Evolutionary conservation across 2,329 filamentous ascomycete species (phyloP), one percentile per base, ranked within the genome.

Genomic region (Cladosporium sp.): DNA sequence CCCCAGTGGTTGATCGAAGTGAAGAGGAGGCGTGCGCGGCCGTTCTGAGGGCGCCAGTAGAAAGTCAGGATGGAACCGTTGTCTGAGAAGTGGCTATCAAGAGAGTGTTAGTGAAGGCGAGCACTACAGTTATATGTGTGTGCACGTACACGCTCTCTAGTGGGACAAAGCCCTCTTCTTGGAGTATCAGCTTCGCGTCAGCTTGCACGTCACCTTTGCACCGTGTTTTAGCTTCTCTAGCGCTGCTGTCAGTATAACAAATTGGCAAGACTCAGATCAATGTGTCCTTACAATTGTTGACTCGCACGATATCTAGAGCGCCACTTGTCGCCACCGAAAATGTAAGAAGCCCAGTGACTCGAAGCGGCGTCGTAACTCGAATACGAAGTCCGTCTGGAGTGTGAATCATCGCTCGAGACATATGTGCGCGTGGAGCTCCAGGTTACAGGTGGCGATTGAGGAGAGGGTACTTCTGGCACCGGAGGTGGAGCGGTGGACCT

Each of bases 21-120:
- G 72, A 85, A 83, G 6, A 87, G 74, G 12, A 88, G 83, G 29
- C 85, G 80, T 26, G 82, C 81, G 57, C 84, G 83, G 63, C 80
- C 75, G 69, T 88, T 85, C 0, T 73, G 70, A 11, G 81, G 76
- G 14, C 85, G 80, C 70, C 83, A 80, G 69, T 84, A 87, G 12
- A 76, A 57, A 4, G 66, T 66, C 0, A 73, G 65, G 57, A 66
- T 68, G 14, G 72, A 50, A n/a, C 85, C 80, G 75, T 80, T 49
- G 77, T 68, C 78, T 44, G 83, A 81, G 67, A 87, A 84, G 8
- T 56, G 16, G 2, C 53, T 56, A n/a, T 16, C 8, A 1, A n/a
- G 16, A 2, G 16, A 53, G 6, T 8, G 18, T 53, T 14, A 53
- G 50, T n/a, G 18, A 8, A n/a, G 26, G 5, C 8, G 4, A 31